These are phyloP conservation scores for Hericium coralloides DNA, from an alignment of 768 basidiomycete genomes.

Conservation along the genomic window DNA sequence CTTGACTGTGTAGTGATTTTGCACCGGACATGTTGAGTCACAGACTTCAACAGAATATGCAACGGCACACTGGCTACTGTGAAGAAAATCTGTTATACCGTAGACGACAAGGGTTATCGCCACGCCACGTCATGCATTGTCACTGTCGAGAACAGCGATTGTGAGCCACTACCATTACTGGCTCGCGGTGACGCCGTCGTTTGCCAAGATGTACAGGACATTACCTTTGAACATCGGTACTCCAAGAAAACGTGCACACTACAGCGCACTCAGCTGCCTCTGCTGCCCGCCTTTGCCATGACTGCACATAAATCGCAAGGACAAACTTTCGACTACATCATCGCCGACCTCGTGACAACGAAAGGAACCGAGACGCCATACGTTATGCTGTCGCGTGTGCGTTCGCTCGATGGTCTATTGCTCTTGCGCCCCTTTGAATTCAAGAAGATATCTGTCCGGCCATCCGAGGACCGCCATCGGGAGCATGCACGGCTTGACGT, in stretches of 20 bases:
- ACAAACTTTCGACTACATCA: conserved; percentile 20
- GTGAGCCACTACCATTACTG: conserved; percentile 13
- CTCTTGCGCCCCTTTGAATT: conserved; percentile 22
- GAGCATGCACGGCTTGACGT: background rate
- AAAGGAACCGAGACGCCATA: conserved; percentile 28
- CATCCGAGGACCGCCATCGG: background rate
- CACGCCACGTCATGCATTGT: conserved; percentile 16
- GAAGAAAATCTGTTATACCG: background rate
- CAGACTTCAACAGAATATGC: no score
- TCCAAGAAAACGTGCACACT: conserved; percentile 13
- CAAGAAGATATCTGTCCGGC: conserved; percentile 2
- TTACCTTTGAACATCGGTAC: conserved; percentile 16
- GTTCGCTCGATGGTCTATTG: conserved; percentile 20
- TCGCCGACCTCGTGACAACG: conserved; percentile 26
- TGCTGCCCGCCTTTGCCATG: conserved; percentile 30
- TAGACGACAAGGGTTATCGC: conserved; percentile 12
- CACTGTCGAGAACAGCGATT: conserved; percentile 3
- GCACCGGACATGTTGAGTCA: no score
- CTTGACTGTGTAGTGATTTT: no score
- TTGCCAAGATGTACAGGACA: conserved; percentile 15
- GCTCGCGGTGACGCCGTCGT: conserved; percentile 12
- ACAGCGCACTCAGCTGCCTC: conserved; percentile 25
- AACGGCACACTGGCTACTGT: conserved; percentile 23
- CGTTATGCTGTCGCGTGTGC: conserved; percentile 26
- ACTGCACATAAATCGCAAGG: conserved; percentile 35